A percentile compares a stretch with the other conserved stretches of the same genome.
phyloP scores from a whole-genome alignment of 2,329 filamentous ascomycete species.

The Hymenoscyphus scutula region DNA sequence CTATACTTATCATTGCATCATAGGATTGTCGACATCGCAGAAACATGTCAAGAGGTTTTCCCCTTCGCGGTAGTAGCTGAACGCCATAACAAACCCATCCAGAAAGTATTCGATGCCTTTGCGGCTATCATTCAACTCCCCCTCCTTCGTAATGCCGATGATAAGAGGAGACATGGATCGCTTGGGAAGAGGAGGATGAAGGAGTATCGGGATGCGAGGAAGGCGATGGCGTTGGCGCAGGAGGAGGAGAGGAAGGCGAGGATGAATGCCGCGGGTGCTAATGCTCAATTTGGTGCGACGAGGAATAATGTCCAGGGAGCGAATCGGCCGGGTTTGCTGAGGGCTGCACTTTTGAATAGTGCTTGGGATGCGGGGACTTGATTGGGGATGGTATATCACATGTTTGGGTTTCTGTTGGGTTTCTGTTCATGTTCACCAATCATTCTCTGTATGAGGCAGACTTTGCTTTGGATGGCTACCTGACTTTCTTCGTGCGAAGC shows the following conservation, averaged over 20 bases:
- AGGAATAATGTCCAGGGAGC: constrained; percentile 10
- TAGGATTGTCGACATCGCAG: constrained; percentile 49
- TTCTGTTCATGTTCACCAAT: no score
- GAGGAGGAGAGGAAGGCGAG: constrained; percentile 26
- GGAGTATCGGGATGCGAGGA: constrained; percentile 41
- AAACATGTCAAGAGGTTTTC: constrained; percentile 47
- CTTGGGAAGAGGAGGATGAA: constrained; percentile 43
- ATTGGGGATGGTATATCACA: no score
- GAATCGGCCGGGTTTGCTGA: constrained; percentile 18
- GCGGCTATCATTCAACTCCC: constrained; percentile 49
- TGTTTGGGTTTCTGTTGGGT: no score
- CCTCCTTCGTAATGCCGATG: constrained; percentile 45
- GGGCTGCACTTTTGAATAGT: constrained; percentile 20
- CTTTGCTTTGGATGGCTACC: no score
- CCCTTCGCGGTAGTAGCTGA: constrained; percentile 47
- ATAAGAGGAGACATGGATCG: constrained; percentile 43
- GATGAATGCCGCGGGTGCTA: constrained; percentile 10
- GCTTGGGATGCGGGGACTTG: constrained; percentile 6
- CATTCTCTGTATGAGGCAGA: no score
- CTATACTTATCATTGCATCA: constrained; percentile 17
- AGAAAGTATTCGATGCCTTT: constrained; percentile 48
- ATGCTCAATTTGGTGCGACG: constrained; percentile 14
- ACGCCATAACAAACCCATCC: constrained; percentile 43
- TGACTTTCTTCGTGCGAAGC: no score
- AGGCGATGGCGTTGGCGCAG: constrained; percentile 40